These are phyloP conservation scores for Emmonsia crescens DNA, from an alignment of 2,329 filamentous ascomycete species.

Conservation along the genomic window DNA sequence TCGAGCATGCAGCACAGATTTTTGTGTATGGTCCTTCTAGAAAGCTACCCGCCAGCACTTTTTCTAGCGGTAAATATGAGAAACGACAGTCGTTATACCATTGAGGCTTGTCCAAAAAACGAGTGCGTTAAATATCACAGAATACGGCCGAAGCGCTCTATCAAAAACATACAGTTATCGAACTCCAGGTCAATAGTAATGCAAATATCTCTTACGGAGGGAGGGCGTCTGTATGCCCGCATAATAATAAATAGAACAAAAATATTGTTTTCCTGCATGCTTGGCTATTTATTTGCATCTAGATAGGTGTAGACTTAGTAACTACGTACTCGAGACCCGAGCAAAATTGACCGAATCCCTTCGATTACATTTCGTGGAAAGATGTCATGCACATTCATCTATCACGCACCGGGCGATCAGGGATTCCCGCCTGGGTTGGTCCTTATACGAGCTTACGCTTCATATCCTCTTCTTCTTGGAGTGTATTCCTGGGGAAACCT, in stretches of 20 bases:
- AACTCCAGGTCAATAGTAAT: too few relatives aligned
- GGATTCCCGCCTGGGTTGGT: not conserved
- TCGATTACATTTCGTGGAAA: not conserved
- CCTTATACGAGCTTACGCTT: not conserved
- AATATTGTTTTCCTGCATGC: too few relatives aligned
- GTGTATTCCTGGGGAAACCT: not conserved
- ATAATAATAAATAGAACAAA: too few relatives aligned
- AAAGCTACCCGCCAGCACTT: not conserved
- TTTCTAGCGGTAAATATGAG: not conserved
- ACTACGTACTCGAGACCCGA: too few relatives aligned
- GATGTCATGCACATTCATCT: not conserved
- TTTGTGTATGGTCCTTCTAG: not conserved
- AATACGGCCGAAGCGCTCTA: too few relatives aligned
- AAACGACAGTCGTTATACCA: not conserved
- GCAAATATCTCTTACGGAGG: too few relatives aligned
- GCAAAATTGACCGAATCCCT: not conserved
- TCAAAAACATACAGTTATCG: too few relatives aligned
- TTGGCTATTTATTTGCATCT: too few relatives aligned
- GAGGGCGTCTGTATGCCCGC: too few relatives aligned
- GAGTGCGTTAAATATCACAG: too few relatives aligned
- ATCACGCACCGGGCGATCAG: not conserved
- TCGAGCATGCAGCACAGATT: not conserved
- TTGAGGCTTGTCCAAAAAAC: not conserved
- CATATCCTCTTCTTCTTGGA: not conserved
- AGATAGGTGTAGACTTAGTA: too few relatives aligned